These are phyloP conservation scores for Termitomyces sp. DNA, from an alignment of 768 basidiomycete genomes.

Conservation along the genomic window DNA sequence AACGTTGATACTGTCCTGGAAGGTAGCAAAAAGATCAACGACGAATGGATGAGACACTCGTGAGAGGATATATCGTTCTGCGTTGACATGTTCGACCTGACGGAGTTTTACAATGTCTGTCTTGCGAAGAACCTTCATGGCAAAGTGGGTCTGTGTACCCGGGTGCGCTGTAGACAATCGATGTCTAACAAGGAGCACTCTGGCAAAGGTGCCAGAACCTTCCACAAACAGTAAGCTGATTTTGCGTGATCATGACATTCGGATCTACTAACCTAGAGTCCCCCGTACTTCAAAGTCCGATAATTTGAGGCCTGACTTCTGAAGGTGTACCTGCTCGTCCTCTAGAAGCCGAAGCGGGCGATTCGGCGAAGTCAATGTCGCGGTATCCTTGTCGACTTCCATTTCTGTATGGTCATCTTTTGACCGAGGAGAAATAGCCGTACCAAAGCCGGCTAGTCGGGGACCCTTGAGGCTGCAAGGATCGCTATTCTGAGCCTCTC, in stretches of 20 bases:
- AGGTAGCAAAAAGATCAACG: constrained; percentile 92
- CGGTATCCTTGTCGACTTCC: constrained; percentile 18
- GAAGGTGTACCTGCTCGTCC: constrained; percentile 63
- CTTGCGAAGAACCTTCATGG: constrained; percentile 87
- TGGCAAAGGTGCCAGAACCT: constrained; percentile 97
- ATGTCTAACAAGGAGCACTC: constrained; percentile 86
- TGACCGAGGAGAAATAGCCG: constrained; percentile 9
- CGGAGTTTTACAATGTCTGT: constrained; percentile 82
- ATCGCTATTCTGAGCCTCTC: constrained; percentile 29
- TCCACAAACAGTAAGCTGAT: constrained; percentile 4
- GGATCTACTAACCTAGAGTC: constrained; percentile 51
- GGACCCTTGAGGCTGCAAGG: background rate
- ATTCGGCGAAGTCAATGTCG: constrained; percentile 14
- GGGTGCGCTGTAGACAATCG: constrained; percentile 40
- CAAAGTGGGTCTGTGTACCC: constrained; percentile 61
- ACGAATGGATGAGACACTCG: constrained; percentile 92
- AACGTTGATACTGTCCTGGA: constrained; percentile 93
- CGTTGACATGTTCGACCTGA: constrained; percentile 97
- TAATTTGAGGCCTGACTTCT: constrained; percentile 53
- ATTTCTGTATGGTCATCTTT: constrained; percentile 18
- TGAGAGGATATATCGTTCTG: constrained; percentile 90
- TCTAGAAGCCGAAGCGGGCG: constrained; percentile 59
- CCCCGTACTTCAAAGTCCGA: constrained; percentile 81
- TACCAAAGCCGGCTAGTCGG: background rate
- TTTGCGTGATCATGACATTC: background rate